Evolutionary conservation across 2,329 filamentous ascomycete species (phyloP).

Genomic region (Epichloe brachyelytri): DNA sequence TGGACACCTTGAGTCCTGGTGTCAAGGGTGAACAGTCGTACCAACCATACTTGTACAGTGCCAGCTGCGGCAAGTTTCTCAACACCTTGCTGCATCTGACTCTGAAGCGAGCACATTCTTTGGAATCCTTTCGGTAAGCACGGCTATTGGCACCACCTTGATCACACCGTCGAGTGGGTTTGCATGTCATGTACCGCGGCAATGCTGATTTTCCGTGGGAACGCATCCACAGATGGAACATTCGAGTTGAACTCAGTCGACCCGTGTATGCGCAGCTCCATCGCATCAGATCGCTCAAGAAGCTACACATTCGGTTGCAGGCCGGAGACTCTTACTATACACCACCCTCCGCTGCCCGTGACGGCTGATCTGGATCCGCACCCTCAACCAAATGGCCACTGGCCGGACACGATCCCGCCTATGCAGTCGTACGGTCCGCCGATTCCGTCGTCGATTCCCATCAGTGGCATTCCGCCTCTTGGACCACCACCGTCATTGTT

Average conservation of each 20-base stretch:
- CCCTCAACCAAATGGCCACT: constrained; percentile 22
- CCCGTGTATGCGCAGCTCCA: constrained; percentile 45
- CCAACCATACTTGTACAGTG: constrained; percentile 38
- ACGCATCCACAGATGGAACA: constrained; percentile 40
- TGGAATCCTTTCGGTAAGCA: constrained; percentile 44
- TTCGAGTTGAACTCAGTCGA: constrained; percentile 48
- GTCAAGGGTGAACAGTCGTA: constrained; percentile 40
- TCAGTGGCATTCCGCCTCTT: constrained; percentile 8
- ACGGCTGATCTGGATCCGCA: constrained; percentile 13
- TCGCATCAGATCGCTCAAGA: constrained; percentile 35
- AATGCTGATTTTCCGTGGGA: constrained; percentile 1
- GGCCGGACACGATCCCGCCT: constrained; percentile 14
- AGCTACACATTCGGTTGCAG: constrained; percentile 47
- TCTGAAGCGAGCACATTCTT: constrained; percentile 37
- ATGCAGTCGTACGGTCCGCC: constrained; percentile 10
- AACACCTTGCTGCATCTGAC: constrained; percentile 46
- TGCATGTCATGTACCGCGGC: background rate
- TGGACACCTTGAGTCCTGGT: constrained; percentile 42
- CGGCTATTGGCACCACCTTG: background rate
- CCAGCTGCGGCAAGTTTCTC: constrained; percentile 50
- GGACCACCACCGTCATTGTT: constrained; percentile 18
- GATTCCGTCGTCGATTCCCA: constrained; percentile 8
- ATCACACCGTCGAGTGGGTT: background rate
- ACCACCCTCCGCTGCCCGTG: constrained; percentile 32
- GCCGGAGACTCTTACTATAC: constrained; percentile 42